These are phyloP conservation scores for Clarireedia monteithiana DNA, from an alignment of 2,329 filamentous ascomycete genomes.

Conservation along the genomic window DNA sequence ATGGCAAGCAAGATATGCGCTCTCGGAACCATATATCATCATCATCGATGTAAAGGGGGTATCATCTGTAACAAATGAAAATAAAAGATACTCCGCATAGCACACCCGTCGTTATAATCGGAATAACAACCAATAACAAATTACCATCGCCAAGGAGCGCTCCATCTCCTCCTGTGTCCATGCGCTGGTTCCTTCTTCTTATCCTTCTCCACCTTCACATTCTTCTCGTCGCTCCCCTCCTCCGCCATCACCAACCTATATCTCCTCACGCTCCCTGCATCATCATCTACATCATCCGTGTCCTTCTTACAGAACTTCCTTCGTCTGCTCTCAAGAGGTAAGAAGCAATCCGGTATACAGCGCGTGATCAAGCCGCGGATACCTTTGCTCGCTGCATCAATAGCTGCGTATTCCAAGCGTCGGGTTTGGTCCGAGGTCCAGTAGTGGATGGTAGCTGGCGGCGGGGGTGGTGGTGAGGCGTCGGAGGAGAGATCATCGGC, in stretches of 20 bases:
- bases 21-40: neutral
- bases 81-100: neutral
- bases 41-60: neutral
- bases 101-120: neutral
- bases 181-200: neutral
- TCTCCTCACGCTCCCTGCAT: constrained; percentile 53
- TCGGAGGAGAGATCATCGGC: constrained; percentile 4
- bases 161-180: constrained; percentile 1
- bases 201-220: neutral
- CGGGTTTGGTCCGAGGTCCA: constrained; percentile 59
- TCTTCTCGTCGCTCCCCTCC: neutral
- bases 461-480: constrained; percentile 26
- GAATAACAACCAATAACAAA: neutral
- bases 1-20: neutral
- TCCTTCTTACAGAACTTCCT: constrained; percentile 44
- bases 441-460: constrained; percentile 55
- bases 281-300: constrained; percentile 23
- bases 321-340: constrained; percentile 42
- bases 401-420: constrained; percentile 57
- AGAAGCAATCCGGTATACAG: constrained; percentile 54
- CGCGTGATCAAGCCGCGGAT: constrained; percentile 53
- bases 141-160: neutral
- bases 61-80: neutral
- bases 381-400: constrained; percentile 53
- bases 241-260: constrained; percentile 43